A percentile compares a stretch with the other conserved stretches of the same genome.
Conservation (phyloP, 179 eudicot species). For the Sideroxylon spinosum region DNA sequence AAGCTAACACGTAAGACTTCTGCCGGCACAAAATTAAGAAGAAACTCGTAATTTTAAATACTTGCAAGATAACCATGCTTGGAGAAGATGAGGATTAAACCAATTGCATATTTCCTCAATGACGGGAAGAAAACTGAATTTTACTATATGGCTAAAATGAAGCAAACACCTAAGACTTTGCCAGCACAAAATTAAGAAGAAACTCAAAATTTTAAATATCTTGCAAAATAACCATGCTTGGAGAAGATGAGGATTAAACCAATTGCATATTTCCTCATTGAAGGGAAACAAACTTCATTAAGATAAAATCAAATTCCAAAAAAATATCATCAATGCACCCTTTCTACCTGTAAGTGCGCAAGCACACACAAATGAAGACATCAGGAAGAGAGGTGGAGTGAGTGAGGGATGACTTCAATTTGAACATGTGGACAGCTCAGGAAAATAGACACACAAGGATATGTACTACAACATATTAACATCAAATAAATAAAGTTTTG, state of each 20-base stretch:
- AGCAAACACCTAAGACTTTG: not conserved
- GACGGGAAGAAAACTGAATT: not conserved
- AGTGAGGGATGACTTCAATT: not conserved
- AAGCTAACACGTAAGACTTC: not conserved
- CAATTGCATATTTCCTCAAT: too few relatives aligned
- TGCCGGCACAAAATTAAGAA: not conserved
- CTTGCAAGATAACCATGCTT: slow-evolving; percentile 2
- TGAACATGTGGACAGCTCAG: not conserved
- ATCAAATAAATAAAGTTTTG: not conserved
- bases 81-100: not conserved
- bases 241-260: not conserved
- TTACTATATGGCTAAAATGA: too few relatives aligned
- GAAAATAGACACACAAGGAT: not conserved
- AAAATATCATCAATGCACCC: not conserved
- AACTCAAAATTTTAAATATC: not conserved
- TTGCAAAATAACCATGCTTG: slow-evolving; percentile 6
- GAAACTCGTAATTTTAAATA: not conserved
- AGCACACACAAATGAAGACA: too few relatives aligned
- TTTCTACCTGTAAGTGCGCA: too few relatives aligned
- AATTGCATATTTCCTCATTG: too few relatives aligned
- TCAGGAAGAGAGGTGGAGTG: not conserved
- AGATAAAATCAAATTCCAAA: not conserved
- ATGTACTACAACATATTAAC: not conserved
- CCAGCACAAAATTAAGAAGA: not conserved
- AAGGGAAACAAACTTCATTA: slow-evolving; percentile 2